Conservation (phyloP, 768 basidiomycete genomes). For the Lactifluus piperatus region DNA sequence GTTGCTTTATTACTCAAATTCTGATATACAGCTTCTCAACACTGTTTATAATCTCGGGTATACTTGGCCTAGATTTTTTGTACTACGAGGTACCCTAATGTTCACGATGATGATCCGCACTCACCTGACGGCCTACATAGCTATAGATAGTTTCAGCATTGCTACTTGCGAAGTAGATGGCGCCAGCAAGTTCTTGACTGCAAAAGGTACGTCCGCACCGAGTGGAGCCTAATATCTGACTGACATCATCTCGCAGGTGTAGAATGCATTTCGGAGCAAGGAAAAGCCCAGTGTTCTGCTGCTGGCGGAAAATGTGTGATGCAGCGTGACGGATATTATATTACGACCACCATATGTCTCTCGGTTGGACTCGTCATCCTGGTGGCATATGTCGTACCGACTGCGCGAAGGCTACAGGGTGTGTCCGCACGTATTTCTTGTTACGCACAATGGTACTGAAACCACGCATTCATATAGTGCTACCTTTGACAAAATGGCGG, state of each 20-base stretch:
- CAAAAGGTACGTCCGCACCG: conserved; percentile 39
- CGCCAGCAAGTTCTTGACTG: conserved; percentile 40
- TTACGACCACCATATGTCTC: conserved; percentile 71
- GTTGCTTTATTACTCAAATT: not conserved
- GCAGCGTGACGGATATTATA: conserved; percentile 88
- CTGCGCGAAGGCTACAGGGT: conserved; percentile 83
- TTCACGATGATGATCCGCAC: not conserved
- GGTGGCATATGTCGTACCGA: conserved; percentile 72
- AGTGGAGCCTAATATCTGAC: not conserved
- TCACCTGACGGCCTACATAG: conserved; percentile 30
- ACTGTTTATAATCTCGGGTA: conserved; percentile 95
- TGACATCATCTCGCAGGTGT: conserved; percentile 37
- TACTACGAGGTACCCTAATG: conserved; percentile 59
- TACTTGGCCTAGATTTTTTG: conserved; percentile 97
- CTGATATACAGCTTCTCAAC: conserved; percentile 63
- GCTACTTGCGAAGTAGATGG: conserved; percentile 74
- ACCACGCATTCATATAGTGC: conserved; percentile 32
- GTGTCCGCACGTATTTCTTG: conserved; percentile 24
- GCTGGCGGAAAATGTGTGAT: conserved; percentile 75
- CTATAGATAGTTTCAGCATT: conserved; percentile 79
- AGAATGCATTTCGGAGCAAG: conserved; percentile 91
- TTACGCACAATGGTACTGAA: not conserved
- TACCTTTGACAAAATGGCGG: conserved; percentile 68
- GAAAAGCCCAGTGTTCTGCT: conserved; percentile 66
- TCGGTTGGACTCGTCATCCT: conserved; percentile 66